Percentiles rank a stretch among this genome's conserved stretches.
Conservation (phyloP, 176 grass and related monocot genomes). For the Phoenix roebelenii region DNA sequence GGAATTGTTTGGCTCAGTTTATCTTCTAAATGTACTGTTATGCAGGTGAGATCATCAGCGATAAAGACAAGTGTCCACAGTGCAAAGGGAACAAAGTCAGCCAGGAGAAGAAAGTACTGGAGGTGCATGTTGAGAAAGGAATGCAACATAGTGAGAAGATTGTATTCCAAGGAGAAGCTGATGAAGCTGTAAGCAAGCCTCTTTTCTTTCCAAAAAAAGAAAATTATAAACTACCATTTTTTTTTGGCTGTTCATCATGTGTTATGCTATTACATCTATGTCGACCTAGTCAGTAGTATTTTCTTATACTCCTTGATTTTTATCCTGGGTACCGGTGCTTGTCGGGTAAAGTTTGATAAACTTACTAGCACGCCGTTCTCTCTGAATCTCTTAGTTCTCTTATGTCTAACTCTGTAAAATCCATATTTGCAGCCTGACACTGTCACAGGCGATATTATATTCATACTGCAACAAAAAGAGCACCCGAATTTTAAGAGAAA, state of each 20-base stretch:
- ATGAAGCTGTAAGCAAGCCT: constrained; percentile 77
- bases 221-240: no score
- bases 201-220: neutral
- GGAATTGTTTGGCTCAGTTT: neutral
- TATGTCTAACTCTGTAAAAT: no score
- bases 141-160: constrained; percentile 94
- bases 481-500: constrained; percentile 93
- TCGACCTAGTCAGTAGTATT: no score
- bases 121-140: constrained; percentile 95
- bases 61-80: constrained; percentile 72
- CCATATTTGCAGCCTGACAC: constrained; percentile 61
- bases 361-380: no score
- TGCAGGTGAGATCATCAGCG: constrained; percentile 83
- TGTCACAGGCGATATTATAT: constrained; percentile 78
- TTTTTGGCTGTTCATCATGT: no score
- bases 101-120: constrained; percentile 83
- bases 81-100: constrained; percentile 65
- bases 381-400: no score
- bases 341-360: no score
- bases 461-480: constrained; percentile 90
- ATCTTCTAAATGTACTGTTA: neutral
- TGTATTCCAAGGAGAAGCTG: constrained; percentile 90
- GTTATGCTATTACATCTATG: no score
- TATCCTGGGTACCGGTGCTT: no score
- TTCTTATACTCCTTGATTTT: no score